Base-by-base conservation (phyloP, 139 green algal genomes). In the Desmodesmus armatus region DNA sequence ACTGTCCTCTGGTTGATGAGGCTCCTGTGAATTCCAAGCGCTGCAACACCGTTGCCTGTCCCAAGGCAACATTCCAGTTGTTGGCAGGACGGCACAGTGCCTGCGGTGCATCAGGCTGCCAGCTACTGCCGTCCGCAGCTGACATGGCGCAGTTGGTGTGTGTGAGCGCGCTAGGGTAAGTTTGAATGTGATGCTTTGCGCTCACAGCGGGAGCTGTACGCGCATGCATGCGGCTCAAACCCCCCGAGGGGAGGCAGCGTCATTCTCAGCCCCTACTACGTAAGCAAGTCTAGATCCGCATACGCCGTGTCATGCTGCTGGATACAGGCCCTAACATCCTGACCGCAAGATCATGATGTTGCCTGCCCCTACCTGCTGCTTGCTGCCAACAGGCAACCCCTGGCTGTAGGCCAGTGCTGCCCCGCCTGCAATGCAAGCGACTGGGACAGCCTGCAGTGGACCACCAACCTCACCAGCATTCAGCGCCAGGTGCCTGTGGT, bases 1-100 rank as follows among this genome's bases (percentile, higher is more conserved):
- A 92, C 62, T 93, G 90, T 72, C 80, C 83, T 53, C 62, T 78
- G 23, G 65, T 60, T 31, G 76, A 82, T 5, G 76, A 82, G 33
- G 60, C 72, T 11, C 76, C 76, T 7, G 5, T n/a, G 19, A 72
- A 41, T 41, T 85, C 80, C 25, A 40, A 65, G 41, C 1, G 33
- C 51, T 87, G 89, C 82, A 62, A 58, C 33, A 67, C 41, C 33
- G 60, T 44, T 21, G 33, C 51, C 17, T 83, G 62, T 33, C 55
- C 62, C 13, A 4, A 27, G 17, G 60, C 78, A 11, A 41, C 43
- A 13, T 21, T 83, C n/a, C 65, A 49, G 74, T 44, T 87, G 43
- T 82, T 83, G 76, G 43, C 78, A 37, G 55, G 62, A 15, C 4
- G 40, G 27, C 62, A 76, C 60, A 84, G 78, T 63, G 63, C 13